Conservation (phyloP, 192 early-diverging fungal species). For the Chytriomyces confervae region DNA sequence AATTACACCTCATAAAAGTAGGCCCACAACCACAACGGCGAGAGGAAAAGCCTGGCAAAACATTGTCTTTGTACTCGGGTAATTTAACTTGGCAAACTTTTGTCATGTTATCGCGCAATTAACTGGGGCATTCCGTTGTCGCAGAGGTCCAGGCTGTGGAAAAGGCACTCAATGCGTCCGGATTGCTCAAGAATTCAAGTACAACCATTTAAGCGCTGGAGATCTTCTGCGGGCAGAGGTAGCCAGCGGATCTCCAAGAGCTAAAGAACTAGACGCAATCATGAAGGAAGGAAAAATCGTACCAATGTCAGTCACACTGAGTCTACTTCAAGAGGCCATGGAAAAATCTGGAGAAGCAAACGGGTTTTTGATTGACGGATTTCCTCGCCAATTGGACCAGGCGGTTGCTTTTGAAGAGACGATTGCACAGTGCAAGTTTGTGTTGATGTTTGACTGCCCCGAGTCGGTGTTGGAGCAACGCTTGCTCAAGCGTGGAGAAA, state of each 20-base stretch:
- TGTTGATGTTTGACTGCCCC: constrained; percentile 91
- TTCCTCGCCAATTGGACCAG: constrained; percentile 65
- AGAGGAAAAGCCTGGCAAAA: constrained; percentile 52
- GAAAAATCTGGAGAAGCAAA: constrained; percentile 53
- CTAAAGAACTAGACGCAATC: constrained; percentile 81
- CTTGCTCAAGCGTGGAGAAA: constrained; percentile 88
- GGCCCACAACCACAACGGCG: neutral
- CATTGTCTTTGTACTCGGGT: constrained; percentile 60
- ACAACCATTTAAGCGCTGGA: constrained; percentile 93
- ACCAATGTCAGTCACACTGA: constrained; percentile 87
- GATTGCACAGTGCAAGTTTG: constrained; percentile 72
- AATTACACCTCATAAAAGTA: constrained; percentile 2
- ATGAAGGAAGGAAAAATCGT: constrained; percentile 97
- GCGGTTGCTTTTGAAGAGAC: constrained; percentile 60
- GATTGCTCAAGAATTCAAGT: constrained; percentile 86
- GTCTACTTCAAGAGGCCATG: constrained; percentile 84
- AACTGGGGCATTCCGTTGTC: neutral
- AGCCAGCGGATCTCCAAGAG: constrained; percentile 51
- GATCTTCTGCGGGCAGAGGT: constrained; percentile 95
- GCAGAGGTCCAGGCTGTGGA: constrained; percentile 55
- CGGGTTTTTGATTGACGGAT: constrained; percentile 70
- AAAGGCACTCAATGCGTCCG: constrained; percentile 87
- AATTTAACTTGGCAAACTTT: neutral
- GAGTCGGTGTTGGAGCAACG: constrained; percentile 83
- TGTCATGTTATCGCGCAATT: neutral